Evolutionary conservation across 495 filamentous ascomycete species (phyloP).

Genomic region (Pseudomonodictys pantanalensis): DNA sequence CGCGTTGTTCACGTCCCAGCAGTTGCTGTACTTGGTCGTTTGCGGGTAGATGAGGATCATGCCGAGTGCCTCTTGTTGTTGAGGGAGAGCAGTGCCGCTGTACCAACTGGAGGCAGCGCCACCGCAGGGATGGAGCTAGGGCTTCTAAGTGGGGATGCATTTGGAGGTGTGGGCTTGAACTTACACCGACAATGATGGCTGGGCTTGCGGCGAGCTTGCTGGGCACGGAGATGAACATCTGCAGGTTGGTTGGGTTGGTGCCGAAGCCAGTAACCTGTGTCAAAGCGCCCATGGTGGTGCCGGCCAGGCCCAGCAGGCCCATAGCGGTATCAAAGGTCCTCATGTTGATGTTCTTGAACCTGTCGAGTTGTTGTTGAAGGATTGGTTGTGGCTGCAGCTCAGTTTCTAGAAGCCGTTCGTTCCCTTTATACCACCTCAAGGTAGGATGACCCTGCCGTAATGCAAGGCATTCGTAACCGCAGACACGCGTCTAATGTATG

Average conservation of each 20-base stretch:
- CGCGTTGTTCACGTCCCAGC: constrained; percentile 61
- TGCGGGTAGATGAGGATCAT: constrained; percentile 56
- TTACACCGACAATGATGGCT: constrained; percentile 52
- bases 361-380: no score
- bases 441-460: no score
- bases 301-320: neutral
- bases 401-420: no score
- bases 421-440: no score
- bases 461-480: no score
- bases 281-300: constrained; percentile 7
- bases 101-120: constrained; percentile 53
- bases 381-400: no score
- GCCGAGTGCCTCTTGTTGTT: constrained; percentile 50
- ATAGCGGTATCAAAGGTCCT: constrained; percentile 2
- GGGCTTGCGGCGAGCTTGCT: constrained; percentile 52
- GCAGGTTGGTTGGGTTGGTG: constrained; percentile 15
- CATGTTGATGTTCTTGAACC: constrained; percentile 14
- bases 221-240: constrained; percentile 52
- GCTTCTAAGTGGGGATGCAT: neutral
- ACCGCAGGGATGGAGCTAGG: constrained; percentile 49
- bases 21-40: constrained; percentile 48
- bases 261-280: constrained; percentile 24
- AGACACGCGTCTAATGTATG: no score
- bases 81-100: constrained; percentile 47
- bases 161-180: neutral